Percentiles rank a stretch among this genome's conserved stretches.
Conservation (phyloP, 805 yeast genomes). For the Saccharomycopsis synnaedendra region DNA sequence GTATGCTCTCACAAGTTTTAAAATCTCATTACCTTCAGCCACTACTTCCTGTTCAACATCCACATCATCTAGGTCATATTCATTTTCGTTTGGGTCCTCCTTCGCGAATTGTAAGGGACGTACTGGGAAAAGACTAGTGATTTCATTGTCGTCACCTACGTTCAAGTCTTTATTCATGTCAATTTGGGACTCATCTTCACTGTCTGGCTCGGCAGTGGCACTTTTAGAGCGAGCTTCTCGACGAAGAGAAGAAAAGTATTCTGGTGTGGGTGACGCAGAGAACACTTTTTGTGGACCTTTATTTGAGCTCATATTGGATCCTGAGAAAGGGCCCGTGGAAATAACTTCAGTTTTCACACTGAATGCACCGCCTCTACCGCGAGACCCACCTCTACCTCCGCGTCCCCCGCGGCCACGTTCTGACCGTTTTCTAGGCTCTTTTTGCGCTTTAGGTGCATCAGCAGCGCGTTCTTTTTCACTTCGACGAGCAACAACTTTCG, state of each 20-base stretch:
- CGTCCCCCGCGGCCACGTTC: constrained; percentile 4
- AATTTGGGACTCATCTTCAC: constrained; percentile 25
- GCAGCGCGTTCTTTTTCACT: constrained; percentile 77
- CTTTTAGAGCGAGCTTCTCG: constrained; percentile 12
- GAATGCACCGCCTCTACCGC: constrained; percentile 32
- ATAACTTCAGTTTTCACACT: constrained; percentile 45
- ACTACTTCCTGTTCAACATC: constrained; percentile 10
- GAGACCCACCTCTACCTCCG: constrained; percentile 28
- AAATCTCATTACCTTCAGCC: constrained; percentile 7
- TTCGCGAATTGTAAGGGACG: constrained; percentile 28
- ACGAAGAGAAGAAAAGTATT: constrained; percentile 18
- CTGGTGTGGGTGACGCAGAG: constrained; percentile 25
- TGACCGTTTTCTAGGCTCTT: not conserved
- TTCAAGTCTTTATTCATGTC: constrained; percentile 32
- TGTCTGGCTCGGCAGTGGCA: constrained; percentile 15
- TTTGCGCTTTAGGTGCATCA: constrained; percentile 40
- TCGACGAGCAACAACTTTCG: constrained; percentile 78
- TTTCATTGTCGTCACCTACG: constrained; percentile 29
- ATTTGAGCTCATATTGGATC: not conserved
- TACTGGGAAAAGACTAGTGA: constrained; percentile 28
- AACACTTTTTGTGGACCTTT: constrained; percentile 2
- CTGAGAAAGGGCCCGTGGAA: constrained; percentile 60
- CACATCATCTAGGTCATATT: constrained; percentile 9
- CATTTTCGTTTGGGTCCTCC: constrained; percentile 17
- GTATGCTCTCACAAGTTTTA: constrained; percentile 5